phyloP scores from a whole-genome alignment of 1,284 basidiomycete species.

The Pascua sp. region DNA sequence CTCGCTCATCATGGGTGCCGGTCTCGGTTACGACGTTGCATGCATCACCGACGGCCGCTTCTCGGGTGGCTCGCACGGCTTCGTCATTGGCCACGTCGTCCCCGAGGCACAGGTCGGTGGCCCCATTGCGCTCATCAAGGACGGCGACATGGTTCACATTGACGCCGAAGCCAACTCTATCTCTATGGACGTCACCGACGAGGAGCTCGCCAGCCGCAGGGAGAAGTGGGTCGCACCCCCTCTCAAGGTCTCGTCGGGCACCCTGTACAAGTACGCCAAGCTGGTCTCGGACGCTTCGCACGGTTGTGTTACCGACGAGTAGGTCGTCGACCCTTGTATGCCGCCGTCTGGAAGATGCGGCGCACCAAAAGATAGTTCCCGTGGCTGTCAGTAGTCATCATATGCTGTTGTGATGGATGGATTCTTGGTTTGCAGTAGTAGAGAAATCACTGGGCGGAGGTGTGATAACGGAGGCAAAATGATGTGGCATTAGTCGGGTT shows the following conservation, averaged over 20 bases:
- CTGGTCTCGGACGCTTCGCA: constrained; percentile 67
- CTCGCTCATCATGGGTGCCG: constrained; percentile 87
- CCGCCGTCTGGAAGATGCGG: background rate
- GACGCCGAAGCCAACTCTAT: constrained; percentile 76
- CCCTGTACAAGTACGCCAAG: constrained; percentile 83
- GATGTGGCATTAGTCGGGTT: background rate
- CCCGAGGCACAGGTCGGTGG: constrained; percentile 91
- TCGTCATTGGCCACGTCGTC: constrained; percentile 52
- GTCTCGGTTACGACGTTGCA: constrained; percentile 82
- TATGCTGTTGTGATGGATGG: no score
- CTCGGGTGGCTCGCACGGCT: constrained; percentile 67
- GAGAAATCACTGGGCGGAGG: background rate
- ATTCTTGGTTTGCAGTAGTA: no score
- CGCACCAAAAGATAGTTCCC: background rate
- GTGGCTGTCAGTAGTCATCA: no score
- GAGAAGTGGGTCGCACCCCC: constrained; percentile 76
- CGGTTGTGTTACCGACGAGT: constrained; percentile 44
- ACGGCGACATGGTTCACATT: constrained; percentile 82
- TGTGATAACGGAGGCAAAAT: constrained; percentile 1
- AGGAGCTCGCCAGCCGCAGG: constrained; percentile 68
- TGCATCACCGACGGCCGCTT: constrained; percentile 96
- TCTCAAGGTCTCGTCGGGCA: constrained; percentile 77
- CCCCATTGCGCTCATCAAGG: constrained; percentile 88
- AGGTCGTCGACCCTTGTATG: background rate
- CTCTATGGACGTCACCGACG: constrained; percentile 74